phyloP scores from a whole-genome alignment of 768 basidiomycete genomes.

The Tremella yokohamensis region DNA sequence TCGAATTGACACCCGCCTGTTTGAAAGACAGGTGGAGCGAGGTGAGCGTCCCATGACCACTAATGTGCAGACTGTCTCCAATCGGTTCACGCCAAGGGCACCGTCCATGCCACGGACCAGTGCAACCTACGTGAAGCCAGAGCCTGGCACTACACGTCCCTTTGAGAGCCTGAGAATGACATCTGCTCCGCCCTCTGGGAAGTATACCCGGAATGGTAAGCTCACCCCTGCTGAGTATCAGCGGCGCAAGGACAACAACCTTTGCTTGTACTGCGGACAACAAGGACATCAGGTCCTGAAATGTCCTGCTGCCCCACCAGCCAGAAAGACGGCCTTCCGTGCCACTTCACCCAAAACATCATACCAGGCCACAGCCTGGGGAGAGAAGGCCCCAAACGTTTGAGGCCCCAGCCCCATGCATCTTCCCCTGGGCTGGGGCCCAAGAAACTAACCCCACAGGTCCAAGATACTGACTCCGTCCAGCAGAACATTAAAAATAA shows the following conservation, averaged over 20 bases:
- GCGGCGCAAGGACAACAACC: neutral
- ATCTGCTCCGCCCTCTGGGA: neutral
- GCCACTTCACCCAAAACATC: too few species aligned
- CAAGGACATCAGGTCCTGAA: neutral
- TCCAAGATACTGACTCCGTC: neutral
- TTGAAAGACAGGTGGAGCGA: neutral
- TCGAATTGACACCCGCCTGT: neutral
- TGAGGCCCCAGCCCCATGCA: slow-evolving; percentile 1
- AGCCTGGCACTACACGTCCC: neutral
- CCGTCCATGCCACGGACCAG: neutral
- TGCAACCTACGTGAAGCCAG: neutral
- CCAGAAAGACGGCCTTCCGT: neutral
- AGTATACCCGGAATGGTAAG: neutral
- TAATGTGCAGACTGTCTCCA: neutral
- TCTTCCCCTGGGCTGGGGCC: neutral
- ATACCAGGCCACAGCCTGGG: neutral
- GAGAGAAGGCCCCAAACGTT: neutral
- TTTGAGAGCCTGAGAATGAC: neutral
- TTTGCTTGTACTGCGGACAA: slow-evolving; percentile 4
- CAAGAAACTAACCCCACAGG: neutral
- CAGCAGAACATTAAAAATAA: too few species aligned
- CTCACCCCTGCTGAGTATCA: slow-evolving; percentile 4
- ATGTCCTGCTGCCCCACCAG: slow-evolving; percentile 1
- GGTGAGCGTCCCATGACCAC: neutral
- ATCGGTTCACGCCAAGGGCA: neutral